Evolutionary conservation across 371 early-diverging fungal species (phyloP).

Genomic region (Syncephalastrum racemosum): DNA sequence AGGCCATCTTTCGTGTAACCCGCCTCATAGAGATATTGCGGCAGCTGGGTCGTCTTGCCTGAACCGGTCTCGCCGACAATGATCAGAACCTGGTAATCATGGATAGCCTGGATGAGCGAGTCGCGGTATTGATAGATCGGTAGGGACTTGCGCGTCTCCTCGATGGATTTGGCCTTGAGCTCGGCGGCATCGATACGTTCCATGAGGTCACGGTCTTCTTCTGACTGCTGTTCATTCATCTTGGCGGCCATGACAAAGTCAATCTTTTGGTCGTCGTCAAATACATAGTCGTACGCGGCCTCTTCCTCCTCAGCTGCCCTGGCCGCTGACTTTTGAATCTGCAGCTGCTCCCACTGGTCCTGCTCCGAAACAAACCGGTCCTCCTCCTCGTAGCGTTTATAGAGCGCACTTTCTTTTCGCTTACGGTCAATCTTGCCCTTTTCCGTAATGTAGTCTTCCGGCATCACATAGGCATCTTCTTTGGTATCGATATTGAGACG

Average conservation of each 20-base stretch:
- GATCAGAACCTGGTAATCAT: conserved; percentile 84
- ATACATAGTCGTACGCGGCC: conserved; percentile 90
- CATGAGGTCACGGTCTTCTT: conserved; percentile 55
- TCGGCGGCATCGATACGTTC: conserved; percentile 69
- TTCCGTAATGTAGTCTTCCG: conserved; percentile 91
- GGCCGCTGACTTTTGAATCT: conserved; percentile 68
- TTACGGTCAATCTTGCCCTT: conserved; percentile 94
- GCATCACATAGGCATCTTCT: conserved; percentile 89
- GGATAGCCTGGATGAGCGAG: conserved; percentile 78
- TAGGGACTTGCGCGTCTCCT: conserved; percentile 88
- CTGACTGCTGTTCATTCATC: conserved; percentile 55
- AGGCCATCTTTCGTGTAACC: conserved; percentile 86
- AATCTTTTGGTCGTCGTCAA: conserved; percentile 91
- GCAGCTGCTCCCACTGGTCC: conserved; percentile 91
- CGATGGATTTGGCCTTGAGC: conserved; percentile 75
- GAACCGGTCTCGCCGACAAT: conserved; percentile 99
- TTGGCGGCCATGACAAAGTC: conserved; percentile 86
- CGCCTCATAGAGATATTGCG: conserved; percentile 97
- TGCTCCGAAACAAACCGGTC: conserved; percentile 86
- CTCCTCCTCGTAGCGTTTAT: conserved; percentile 87
- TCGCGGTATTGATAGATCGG: conserved; percentile 90
- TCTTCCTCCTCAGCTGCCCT: conserved; percentile 33
- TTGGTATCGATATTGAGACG: conserved; percentile 76
- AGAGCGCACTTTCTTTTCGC: conserved; percentile 85
- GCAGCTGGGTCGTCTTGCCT: conserved; percentile 99